These are phyloP conservation scores for Nematocida minor DNA, from an alignment of 371 early-diverging fungal genomes.

Conservation along the genomic window DNA sequence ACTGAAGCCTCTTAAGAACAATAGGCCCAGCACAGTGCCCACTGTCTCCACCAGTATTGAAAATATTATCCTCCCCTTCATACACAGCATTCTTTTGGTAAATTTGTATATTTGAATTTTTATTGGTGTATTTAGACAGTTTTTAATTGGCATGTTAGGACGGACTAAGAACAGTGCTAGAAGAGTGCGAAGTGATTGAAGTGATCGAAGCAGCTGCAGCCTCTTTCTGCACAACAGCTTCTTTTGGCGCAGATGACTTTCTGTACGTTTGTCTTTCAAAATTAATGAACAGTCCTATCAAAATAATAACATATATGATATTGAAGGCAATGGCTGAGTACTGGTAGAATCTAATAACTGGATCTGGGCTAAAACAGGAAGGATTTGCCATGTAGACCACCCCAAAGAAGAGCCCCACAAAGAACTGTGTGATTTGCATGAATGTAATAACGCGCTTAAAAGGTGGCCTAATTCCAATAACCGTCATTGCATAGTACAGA, in stretches of 20 bases:
- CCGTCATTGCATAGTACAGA: slow-evolving; percentile 50
- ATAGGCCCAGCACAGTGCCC: background rate
- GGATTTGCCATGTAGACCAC: slow-evolving; percentile 10
- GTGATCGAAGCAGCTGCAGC: background rate
- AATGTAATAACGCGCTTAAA: slow-evolving; percentile 53
- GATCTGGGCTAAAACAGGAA: slow-evolving; percentile 21
- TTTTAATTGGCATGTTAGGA: background rate
- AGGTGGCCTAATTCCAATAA: slow-evolving; percentile 38
- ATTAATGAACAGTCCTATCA: slow-evolving; percentile 33
- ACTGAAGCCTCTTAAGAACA: background rate
- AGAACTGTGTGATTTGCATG: slow-evolving; percentile 58
- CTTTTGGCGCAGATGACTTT: background rate
- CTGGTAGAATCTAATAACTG: slow-evolving; percentile 32
- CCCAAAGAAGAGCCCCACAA: slow-evolving; percentile 42
- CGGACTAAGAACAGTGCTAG: background rate
- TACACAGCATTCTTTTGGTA: background rate
- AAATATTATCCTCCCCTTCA: background rate
- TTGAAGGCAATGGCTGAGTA: slow-evolving; percentile 39
- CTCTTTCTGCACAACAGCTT: background rate
- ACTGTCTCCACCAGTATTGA: background rate
- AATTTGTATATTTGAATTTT: slow-evolving; percentile 20
- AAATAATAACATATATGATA: slow-evolving; percentile 50
- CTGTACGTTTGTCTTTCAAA: slow-evolving; percentile 53
- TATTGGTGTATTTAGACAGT: slow-evolving; percentile 13
- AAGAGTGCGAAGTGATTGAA: background rate